Evolutionary conservation across 176 grass and related monocot genomes (phyloP).

Genomic region (Oryza longistaminata): DNA sequence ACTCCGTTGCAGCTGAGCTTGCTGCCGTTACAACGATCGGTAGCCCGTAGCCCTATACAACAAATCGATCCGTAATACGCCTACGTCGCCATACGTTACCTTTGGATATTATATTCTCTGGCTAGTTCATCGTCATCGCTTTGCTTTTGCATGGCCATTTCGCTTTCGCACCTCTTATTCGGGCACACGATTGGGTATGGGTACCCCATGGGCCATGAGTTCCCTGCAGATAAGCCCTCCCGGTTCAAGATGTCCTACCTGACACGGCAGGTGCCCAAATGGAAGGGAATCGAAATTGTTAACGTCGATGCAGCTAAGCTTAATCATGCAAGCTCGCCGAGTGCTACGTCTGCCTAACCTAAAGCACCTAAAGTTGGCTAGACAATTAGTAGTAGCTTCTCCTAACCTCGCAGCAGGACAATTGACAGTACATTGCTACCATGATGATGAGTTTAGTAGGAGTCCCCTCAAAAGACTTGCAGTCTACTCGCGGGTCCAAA

Average conservation of each 20-base stretch:
- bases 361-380: too few species aligned
- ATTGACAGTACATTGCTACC: neutral
- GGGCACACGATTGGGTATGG: neutral
- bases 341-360: constrained; percentile 36
- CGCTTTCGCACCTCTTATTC: neutral
- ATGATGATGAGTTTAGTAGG: neutral
- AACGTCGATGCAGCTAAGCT: neutral
- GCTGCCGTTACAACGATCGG: constrained; percentile 32
- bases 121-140: neutral
- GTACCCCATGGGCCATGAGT: neutral
- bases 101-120: neutral
- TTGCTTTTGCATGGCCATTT: neutral
- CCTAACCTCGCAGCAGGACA: neutral
- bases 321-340: constrained; percentile 15
- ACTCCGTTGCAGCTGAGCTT: constrained; percentile 35
- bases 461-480: neutral
- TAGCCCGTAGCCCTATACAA: constrained; percentile 37
- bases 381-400: constrained; percentile 21
- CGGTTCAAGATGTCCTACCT: constrained; percentile 1
- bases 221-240: neutral
- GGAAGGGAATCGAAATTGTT: neutral
- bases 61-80: constrained; percentile 15
- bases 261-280: constrained; percentile 7
- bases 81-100: constrained; percentile 17
- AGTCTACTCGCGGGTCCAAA: neutral